Evolutionary conservation across 2,329 filamentous ascomycete genomes (phyloP).

Genomic region (Erysiphe pulchra): DNA sequence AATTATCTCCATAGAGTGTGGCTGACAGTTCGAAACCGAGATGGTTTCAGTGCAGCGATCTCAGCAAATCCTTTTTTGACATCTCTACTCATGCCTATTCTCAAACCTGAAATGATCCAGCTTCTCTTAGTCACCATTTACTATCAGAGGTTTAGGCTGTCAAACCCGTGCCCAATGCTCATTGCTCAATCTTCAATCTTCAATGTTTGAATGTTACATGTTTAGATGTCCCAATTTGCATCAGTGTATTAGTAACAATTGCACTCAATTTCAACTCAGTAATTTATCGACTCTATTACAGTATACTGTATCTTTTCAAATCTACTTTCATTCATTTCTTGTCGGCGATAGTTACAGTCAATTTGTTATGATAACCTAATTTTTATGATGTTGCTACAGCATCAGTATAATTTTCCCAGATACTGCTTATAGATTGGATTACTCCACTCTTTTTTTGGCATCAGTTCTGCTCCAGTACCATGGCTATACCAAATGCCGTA

Average conservation of each 20-base stretch:
- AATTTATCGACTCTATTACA: neutral
- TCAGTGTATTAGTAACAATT: neutral
- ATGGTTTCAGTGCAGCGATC: neutral
- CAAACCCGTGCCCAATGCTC: neutral
- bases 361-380: neutral
- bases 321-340: neutral
- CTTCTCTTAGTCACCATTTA: no score
- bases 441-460: neutral
- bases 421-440: neutral
- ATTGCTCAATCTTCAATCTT: neutral
- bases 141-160: neutral
- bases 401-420: neutral
- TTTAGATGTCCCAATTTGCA: neutral
- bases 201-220: neutral
- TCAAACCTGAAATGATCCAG: neutral
- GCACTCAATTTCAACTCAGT: neutral
- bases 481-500: constrained; percentile 11
- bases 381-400: neutral
- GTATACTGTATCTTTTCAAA: neutral
- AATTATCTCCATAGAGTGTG: no score
- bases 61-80: neutral
- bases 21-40: neutral
- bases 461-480: constrained; percentile 1
- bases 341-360: neutral
- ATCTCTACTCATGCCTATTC: neutral